Base-by-base conservation (phyloP, 192 early-diverging fungal genomes). In the Coemansia sp. region DNA sequence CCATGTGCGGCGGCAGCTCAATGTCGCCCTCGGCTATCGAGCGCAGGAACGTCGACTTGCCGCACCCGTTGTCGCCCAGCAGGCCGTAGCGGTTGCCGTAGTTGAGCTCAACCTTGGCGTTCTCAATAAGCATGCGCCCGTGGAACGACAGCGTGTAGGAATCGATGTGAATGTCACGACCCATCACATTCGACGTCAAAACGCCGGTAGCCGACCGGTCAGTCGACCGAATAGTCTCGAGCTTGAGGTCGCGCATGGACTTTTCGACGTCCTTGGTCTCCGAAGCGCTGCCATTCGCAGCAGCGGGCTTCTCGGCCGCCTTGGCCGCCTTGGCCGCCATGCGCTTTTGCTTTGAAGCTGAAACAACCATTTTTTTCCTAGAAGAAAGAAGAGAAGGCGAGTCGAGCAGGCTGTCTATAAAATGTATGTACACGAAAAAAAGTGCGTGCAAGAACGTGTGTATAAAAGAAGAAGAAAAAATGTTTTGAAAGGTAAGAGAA, bases 1-100 rank as follows among this genome's bases (percentile, higher is more conserved):
- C 96, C 75, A 99, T 98, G 67, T 96, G 94, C 15, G 92, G 91
- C 17, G 98, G 98, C 73, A 99, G 95, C 39, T 92, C 91, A 46
- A 93, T 92, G 67, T 99, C 98, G 73, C 95, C 89, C 47, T 89
- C 91, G 62, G 94, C 94, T 79, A 99, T 88, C 41, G 92, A 93
- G 62, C 91, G 87, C 60, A 99, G 83, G 79, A 99, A 97, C 35
- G 98, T 98, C 12, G 94, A 94, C 80, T 97, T 95, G 58, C 98
- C 98, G 64, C 89, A 92, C 17, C 98, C 98, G 86, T 99, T 98
- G 59, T 91, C 84, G 38, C 96, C 96, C 59, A 99, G 87, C 57
- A 99, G 87, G 74, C 96, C 98, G 71, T 97, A 97, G 63, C 98
- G 88, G 81, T 96, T 91, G 69, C 98, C 98, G 84, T 92, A 98